phyloP scores from a whole-genome alignment of 441 rosid genomes.

The Sinapis alba region DNA sequence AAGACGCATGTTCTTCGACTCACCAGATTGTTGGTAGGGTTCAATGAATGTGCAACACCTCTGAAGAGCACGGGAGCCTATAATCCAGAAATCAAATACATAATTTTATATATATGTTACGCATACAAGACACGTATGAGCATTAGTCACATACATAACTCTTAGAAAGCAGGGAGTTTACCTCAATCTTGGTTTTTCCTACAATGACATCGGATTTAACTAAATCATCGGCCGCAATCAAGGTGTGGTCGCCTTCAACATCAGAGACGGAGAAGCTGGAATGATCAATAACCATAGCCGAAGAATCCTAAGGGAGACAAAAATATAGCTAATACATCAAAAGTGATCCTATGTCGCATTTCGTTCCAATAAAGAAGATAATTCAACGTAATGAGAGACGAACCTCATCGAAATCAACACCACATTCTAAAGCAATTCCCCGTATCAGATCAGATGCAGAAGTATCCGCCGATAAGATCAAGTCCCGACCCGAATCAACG shows the following conservation, averaged over 20 bases:
- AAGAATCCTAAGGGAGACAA: constrained; percentile 54
- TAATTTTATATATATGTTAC: not conserved
- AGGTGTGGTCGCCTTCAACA: constrained; percentile 69
- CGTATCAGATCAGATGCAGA: constrained; percentile 73
- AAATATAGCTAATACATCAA: constrained; percentile 13
- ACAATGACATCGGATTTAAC: constrained; percentile 65
- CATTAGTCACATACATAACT: not conserved
- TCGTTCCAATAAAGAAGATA: not conserved
- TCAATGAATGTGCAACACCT: constrained; percentile 84
- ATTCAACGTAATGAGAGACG: constrained; percentile 14
- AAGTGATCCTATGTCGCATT: constrained; percentile 2
- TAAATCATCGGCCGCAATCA: constrained; percentile 72
- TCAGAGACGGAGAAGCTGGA: constrained; percentile 59
- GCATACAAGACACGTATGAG: too few species aligned
- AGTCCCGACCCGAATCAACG: constrained; percentile 87
- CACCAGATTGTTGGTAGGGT: constrained; percentile 72
- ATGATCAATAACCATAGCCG: constrained; percentile 80
- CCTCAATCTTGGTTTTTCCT: constrained; percentile 70
- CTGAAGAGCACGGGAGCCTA: constrained; percentile 83
- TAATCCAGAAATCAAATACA: constrained; percentile 23
- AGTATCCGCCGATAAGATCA: constrained; percentile 77
- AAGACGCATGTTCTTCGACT: constrained; percentile 16
- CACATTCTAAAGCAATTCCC: constrained; percentile 71
- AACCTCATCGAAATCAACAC: constrained; percentile 88
- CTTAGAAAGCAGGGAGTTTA: constrained; percentile 21